Evolutionary conservation across 805 yeast genomes (phyloP).

Genomic region (Sugiyamaella americana): DNA sequence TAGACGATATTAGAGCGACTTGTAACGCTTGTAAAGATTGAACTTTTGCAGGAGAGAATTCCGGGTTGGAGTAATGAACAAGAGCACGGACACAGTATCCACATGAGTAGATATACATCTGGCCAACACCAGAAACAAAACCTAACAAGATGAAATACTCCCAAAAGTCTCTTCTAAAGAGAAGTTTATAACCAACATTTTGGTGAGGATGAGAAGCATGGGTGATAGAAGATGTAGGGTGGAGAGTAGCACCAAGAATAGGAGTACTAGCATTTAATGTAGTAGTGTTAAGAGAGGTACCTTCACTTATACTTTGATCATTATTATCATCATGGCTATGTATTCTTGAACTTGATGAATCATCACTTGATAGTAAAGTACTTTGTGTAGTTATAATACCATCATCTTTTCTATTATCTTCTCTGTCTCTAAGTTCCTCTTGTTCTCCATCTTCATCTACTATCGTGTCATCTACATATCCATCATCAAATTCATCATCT

Average conservation of each 20-base stretch:
- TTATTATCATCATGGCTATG: background rate
- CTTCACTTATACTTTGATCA: background rate
- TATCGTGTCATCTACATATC: background rate
- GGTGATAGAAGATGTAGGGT: background rate
- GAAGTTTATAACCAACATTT: constrained; percentile 17
- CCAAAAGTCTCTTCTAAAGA: constrained; percentile 41
- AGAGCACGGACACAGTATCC: constrained; percentile 64
- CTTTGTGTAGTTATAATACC: background rate
- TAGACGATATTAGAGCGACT: constrained; percentile 60
- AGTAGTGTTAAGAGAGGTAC: background rate
- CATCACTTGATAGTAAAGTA: background rate
- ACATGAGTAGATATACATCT: constrained; percentile 64
- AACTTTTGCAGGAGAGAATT: constrained; percentile 12
- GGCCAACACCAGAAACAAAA: constrained; percentile 57
- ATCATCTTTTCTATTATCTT: background rate
- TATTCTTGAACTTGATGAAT: too few relatives aligned
- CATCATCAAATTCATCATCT: background rate
- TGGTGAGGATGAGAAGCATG: constrained; percentile 1
- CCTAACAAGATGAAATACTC: constrained; percentile 46
- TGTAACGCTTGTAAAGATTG: constrained; percentile 61
- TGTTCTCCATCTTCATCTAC: background rate
- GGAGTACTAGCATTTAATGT: background rate
- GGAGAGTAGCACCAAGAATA: background rate
- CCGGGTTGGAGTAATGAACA: constrained; percentile 11
- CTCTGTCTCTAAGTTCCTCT: too few relatives aligned